Evolutionary conservation across 1,139 yeast genomes (phyloP).

Genomic region (Taphrina populina): DNA sequence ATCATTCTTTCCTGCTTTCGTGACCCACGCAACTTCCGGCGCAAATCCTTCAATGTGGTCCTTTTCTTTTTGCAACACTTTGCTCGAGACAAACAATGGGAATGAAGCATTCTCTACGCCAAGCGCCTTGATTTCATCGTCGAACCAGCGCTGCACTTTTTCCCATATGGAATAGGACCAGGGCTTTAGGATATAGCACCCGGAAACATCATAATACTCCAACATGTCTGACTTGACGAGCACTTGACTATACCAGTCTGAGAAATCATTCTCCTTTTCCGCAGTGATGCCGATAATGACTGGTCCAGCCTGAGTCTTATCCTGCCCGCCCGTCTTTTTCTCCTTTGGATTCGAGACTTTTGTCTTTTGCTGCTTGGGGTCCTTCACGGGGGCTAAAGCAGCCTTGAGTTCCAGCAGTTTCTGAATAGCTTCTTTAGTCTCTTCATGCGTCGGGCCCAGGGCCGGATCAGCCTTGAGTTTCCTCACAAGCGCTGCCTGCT

Average conservation of each 20-base stretch:
- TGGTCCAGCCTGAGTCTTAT: constrained; percentile 51
- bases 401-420: constrained; percentile 23
- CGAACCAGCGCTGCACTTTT: constrained; percentile 83
- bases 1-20: constrained; percentile 89
- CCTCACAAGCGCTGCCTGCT: constrained; percentile 22
- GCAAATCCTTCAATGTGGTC: constrained; percentile 99
- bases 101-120: constrained; percentile 95
- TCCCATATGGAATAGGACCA: constrained; percentile 96
- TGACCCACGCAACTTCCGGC: constrained; percentile 99
- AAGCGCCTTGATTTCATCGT: constrained; percentile 70
- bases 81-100: constrained; percentile 96
- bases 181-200: constrained; percentile 97
- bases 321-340: constrained; percentile 24
- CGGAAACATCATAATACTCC: constrained; percentile 97
- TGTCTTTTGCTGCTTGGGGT: constrained; percentile 40
- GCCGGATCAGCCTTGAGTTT: constrained; percentile 17
- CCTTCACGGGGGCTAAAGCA: constrained; percentile 28
- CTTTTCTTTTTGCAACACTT: constrained; percentile 93
- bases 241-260: constrained; percentile 96
- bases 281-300: constrained; percentile 94
- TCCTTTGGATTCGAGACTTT: constrained; percentile 63
- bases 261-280: constrained; percentile 85
- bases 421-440: constrained; percentile 27
- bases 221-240: constrained; percentile 92
- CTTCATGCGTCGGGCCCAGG: constrained; percentile 25